Base-by-base conservation (phyloP, 371 early-diverging fungal species). In the Neoconidiobolus thromboides region DNA sequence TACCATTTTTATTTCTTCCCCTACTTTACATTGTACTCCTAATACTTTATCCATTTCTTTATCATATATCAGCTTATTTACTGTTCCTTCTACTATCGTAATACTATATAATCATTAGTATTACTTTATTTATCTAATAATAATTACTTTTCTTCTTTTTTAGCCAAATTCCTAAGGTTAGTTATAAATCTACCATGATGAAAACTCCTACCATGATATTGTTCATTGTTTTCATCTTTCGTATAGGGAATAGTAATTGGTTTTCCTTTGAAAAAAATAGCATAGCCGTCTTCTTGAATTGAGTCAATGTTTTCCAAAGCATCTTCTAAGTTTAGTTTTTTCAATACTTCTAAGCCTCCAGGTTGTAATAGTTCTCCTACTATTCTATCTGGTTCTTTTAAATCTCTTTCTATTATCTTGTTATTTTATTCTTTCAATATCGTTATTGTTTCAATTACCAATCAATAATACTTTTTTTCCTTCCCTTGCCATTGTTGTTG, bases 361-460 rank as follows among this genome's bases (percentile, higher is more conserved):
- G 96, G 96, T 67, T 94, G 95, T 73, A 96, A 72, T 52, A 94
- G 71, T 68, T 96, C 96, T 43, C 96, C 96, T 26, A 94, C 96
- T 62, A 96, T 94, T 41, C 96, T 81, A 71, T 94, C 93, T 0
- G 95, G 95, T 67, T 93, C 87, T 41, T 62, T 73, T 73, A 89
- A 76, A 67, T 87, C 91, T 59, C 93, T 75, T 66, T 96, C 96
- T 71, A 80, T 0, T 65, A 60, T 43, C 6, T 7, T 39, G 38
- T 42, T n/a, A 62, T 36, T 56, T 40, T 41, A 26, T 26, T 26
- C 26, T 26, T 26, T 15, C 5, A 7, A 12, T 26, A 2, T 51
- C 10, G 26, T 43, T 4, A 41, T 14, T 36, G 43, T 26, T 10
- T 40, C 12, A 57, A 66, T 50, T 63, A 77, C 82, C 79, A 40